Evolutionary conservation across 2,329 filamentous ascomycete species (phyloP), one percentile per base, ranked within the genome.

Genomic region (Arthrobotrys musiformis): DNA sequence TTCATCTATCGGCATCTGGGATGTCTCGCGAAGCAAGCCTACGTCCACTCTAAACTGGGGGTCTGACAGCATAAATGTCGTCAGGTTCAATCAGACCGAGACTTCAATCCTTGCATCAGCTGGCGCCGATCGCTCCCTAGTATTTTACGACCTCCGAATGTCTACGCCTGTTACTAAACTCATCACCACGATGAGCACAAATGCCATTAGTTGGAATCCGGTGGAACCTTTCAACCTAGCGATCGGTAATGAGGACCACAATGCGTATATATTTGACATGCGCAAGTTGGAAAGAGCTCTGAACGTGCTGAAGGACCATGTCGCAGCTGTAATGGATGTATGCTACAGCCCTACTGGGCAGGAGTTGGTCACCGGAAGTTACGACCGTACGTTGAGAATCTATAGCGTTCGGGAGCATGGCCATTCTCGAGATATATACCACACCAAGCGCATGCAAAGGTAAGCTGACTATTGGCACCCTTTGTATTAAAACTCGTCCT

Each of bases 191-290:
- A 91, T 99, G 80, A 90, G 93, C 40, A 91, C 89, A 74, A 97
- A 97, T 85, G 88, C 90, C 58, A 87, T 97, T 63, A 88, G 91
- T 48, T 99, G 94, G 93, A 97, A 97, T 80, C 95, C 95, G 0
- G 95, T 97, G 91, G 94, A 97, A 84, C 92, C 93, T 6, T 97
- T 97, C 86, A 97, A 98, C 85, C 91, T 98, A 82, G 94, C 93
- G 15, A 90, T 94, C 30, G 95, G 93, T 11, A 96, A 92, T 80
- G 95, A 99, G 86, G 95, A 98, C 82, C 94, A 97, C 85, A 96
- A 97, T 83, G 88, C 92, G 79, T 93, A 93, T 82, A 88, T 97
- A 77, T 99, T 99, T 82, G 95, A 99, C 84, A 96, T 96, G 89
- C 89, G 95, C 80, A 94, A 93, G 82, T 91, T 97, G 83, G 90